Evolutionary conservation across 176 grass and related monocot genomes (phyloP).

Genomic region (Eleusine coracana): DNA sequence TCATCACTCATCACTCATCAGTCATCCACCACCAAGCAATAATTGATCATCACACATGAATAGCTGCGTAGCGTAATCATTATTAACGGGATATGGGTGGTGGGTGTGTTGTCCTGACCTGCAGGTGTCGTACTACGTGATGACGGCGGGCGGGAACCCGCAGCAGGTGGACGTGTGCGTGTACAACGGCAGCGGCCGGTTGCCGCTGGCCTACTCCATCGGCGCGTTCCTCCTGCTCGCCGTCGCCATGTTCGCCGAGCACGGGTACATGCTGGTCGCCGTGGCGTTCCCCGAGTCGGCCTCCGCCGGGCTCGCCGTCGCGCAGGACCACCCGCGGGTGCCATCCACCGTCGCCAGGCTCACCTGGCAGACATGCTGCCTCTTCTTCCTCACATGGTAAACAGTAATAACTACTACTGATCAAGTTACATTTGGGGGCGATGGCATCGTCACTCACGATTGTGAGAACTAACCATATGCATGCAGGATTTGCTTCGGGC

Average conservation of each 20-base stretch:
- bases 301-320: constrained; percentile 39
- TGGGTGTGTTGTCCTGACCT: neutral
- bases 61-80: no score
- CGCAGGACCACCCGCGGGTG: constrained; percentile 45
- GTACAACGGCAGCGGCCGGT: constrained; percentile 66
- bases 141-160: constrained; percentile 50
- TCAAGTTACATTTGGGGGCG: no score
- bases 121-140: constrained; percentile 73
- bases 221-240: constrained; percentile 83
- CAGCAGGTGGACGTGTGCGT: constrained; percentile 59
- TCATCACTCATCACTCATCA: neutral
- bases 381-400: constrained; percentile 86
- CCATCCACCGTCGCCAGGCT: constrained; percentile 34
- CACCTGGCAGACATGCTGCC: constrained; percentile 65
- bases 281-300: constrained; percentile 43
- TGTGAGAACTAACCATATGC: no score
- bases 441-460: neutral
- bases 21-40: no score
- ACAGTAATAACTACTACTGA: no score
- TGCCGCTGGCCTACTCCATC: constrained; percentile 65
- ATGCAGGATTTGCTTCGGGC: constrained; percentile 81
- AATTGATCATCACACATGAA: no score
- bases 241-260: constrained; percentile 88
- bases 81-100: no score
- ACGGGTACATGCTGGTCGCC: constrained; percentile 88